A percentile compares a stretch with the other conserved stretches of the same genome.
phyloP scores from a whole-genome alignment of 1,284 basidiomycete genomes.

The Heliocybe sulcata region DNA sequence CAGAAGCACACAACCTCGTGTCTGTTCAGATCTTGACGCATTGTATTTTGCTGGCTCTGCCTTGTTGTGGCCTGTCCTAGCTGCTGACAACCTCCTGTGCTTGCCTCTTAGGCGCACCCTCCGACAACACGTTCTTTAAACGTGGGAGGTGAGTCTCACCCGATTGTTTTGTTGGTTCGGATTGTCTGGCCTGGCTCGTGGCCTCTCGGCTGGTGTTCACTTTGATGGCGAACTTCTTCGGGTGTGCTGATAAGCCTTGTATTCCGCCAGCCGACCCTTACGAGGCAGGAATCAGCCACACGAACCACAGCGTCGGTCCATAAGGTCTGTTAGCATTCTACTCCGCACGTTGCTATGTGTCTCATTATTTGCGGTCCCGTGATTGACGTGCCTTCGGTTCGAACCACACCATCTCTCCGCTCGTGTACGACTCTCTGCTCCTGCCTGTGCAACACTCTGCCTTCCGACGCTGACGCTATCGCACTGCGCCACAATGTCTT shows the following conservation, averaged over 20 bases:
- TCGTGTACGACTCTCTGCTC: slow-evolving; percentile 3
- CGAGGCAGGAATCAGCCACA: background rate
- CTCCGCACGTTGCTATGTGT: slow-evolving; percentile 3
- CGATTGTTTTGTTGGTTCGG: slow-evolving; percentile 1
- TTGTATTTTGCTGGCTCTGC: slow-evolving; percentile 6
- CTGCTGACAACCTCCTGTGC: slow-evolving; percentile 9
- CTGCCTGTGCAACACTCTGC: background rate
- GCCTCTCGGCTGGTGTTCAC: background rate
- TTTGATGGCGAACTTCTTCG: background rate
- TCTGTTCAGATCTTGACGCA: slow-evolving; percentile 31
- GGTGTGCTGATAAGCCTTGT: background rate
- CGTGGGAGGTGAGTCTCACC: slow-evolving; percentile 31
- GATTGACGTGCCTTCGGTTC: background rate
- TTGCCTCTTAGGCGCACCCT: slow-evolving; percentile 52
- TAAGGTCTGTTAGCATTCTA: slow-evolving; percentile 6
- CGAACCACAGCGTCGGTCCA: background rate
- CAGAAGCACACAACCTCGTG: slow-evolving; percentile 32
- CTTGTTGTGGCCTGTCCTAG: background rate
- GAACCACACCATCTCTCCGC: slow-evolving; percentile 4
- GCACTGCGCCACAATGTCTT: slow-evolving; percentile 9
- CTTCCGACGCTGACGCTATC: slow-evolving; percentile 9
- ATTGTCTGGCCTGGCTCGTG: background rate
- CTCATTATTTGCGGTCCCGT: slow-evolving; percentile 3
- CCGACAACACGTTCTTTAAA: slow-evolving; percentile 51
- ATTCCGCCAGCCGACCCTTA: background rate